Evolutionary conservation across 1,284 basidiomycete genomes (phyloP), one percentile per base, ranked within the genome.

Genomic region (Boletellus deceptivus): DNA sequence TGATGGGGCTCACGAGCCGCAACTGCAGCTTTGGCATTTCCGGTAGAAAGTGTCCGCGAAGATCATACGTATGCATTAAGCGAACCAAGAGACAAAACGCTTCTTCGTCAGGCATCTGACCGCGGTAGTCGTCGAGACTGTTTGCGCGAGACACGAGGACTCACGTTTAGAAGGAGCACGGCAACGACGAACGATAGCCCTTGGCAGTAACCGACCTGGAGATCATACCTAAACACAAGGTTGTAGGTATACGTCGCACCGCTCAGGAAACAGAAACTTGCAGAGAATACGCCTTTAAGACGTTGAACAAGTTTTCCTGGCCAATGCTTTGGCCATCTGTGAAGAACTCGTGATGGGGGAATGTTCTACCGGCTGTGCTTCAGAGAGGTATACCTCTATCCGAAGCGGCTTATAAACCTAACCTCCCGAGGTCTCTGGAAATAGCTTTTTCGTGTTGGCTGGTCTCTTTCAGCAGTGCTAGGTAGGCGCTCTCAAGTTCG

Each of bases 1-100:
- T 17, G 33, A 33, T 36, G 48, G 17, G 22, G 64, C 84, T 73
- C 64, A 89, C 86, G 51, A 99, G 77, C 16, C 96, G 89, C 39
- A 96, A 74, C 67, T 98, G 97, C 4, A 99, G 71, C 53, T 93
- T 94, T 0, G 96, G 96, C 96, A 99, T 99, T 62, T 99, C 95
- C 6, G 96, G 95, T 14, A 97, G 78, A 72, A 94, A 99, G 70
- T 98, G 96, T 0, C 94, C 93, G 43, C 96, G 84, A 3, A 99
- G 77, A 66, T 96, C 95, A 68, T 99, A 99, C 4, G 92, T 89
- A 58, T 97, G 81, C 96, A 99, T 99, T n/a, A 99, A 72, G 49
- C 96, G 79, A n/a, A 98, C 93, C 16, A 99, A 80, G 5, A 98
- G 83, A 59, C 88, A 94, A 68, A 99, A 99, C 0, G 96, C 96